Conservation (phyloP, 805 yeast genomes). For the Metschnikowia koreensis region DNA sequence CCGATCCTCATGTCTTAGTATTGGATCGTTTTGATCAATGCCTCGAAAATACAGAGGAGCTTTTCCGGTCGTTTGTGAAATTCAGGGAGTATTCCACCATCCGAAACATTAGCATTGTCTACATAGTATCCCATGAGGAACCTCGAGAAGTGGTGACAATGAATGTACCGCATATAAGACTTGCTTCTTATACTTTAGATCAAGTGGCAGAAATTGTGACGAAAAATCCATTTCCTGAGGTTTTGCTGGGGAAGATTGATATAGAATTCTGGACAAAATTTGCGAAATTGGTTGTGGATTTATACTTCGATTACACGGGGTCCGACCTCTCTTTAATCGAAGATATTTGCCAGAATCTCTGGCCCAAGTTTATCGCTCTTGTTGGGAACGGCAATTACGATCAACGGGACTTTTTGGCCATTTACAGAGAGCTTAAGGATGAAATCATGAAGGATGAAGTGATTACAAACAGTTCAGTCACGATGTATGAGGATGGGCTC, state of each 20-base stretch:
- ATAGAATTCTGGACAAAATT: constrained; percentile 41
- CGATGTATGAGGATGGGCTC: constrained; percentile 24
- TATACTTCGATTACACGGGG: constrained; percentile 46
- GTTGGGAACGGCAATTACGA: constrained; percentile 21
- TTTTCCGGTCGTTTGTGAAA: constrained; percentile 39
- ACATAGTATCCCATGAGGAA: constrained; percentile 41
- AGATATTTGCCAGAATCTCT: constrained; percentile 30
- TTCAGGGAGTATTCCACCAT: constrained; percentile 42
- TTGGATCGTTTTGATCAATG: constrained; percentile 49
- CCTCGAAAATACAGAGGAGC: constrained; percentile 40
- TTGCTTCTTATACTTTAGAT: constrained; percentile 35
- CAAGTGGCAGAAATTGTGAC: constrained; percentile 38
- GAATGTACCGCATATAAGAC: constrained; percentile 41
- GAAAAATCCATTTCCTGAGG: constrained; percentile 4
- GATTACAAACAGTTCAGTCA: constrained; percentile 29
- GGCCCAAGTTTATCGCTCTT: constrained; percentile 35
- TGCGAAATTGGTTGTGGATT: constrained; percentile 44
- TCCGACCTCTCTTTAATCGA: constrained; percentile 36
- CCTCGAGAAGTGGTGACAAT: constrained; percentile 37
- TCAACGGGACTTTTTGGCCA: constrained; percentile 31
- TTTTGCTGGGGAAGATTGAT: constrained; percentile 3
- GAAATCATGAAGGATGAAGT: constrained; percentile 30
- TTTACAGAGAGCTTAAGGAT: constrained; percentile 31
- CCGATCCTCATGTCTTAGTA: constrained; percentile 41
- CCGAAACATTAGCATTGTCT: constrained; percentile 35